Evolutionary conservation across 768 basidiomycete species (phyloP).

Genomic region (Termitomyces sp.): DNA sequence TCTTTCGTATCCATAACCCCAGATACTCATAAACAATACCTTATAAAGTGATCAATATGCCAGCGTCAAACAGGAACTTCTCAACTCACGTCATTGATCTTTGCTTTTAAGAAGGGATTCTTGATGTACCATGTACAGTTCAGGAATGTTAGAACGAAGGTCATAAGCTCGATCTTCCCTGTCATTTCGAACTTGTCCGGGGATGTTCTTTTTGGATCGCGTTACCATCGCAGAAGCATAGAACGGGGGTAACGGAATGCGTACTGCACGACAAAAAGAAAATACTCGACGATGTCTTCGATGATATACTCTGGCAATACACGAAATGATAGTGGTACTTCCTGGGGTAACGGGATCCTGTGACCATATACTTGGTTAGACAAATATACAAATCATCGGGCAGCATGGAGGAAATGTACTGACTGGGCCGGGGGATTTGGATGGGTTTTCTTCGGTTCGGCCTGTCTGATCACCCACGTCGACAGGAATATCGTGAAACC

Average conservation of each 20-base stretch:
- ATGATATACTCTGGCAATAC: conserved; percentile 91
- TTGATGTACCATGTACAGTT: conserved; percentile 97
- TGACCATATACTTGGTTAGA: neutral
- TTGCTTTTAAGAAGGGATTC: conserved; percentile 95
- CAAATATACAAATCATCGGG: neutral
- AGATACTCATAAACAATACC: conserved; percentile 71
- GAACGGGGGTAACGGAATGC: conserved; percentile 15
- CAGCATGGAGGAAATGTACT: conserved; percentile 20
- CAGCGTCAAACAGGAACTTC: neutral
- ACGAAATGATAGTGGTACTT: conserved; percentile 80
- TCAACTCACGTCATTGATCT: conserved; percentile 79
- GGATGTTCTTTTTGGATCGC: conserved; percentile 34
- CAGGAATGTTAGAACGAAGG: conserved; percentile 87
- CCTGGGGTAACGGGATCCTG: conserved; percentile 80
- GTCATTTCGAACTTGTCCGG: conserved; percentile 80
- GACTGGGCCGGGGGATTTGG: conserved; percentile 66
- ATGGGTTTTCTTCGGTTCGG: conserved; percentile 74
- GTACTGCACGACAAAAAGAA: conserved; percentile 78
- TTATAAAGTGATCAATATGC: conserved; percentile 20
- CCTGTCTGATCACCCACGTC: conserved; percentile 89
- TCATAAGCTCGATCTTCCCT: conserved; percentile 82
- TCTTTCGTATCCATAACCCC: conserved; percentile 59
- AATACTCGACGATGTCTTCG: conserved; percentile 90
- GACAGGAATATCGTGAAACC: conserved; percentile 88
- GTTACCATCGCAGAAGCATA: neutral